Conservation (phyloP, 306 rosid species). For the Sophora flavescens region DNA sequence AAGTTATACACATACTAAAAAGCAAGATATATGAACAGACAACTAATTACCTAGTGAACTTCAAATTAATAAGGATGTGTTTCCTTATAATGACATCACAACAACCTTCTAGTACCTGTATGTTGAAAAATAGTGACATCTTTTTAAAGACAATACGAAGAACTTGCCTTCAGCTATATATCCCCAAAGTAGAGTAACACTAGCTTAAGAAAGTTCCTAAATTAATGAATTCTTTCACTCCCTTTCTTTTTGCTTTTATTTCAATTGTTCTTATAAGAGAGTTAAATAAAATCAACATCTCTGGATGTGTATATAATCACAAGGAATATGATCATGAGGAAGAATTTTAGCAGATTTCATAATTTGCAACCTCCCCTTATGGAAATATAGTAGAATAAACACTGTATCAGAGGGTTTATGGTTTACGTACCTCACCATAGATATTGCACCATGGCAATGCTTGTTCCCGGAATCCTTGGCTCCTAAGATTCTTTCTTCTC, state of each 20-base stretch:
- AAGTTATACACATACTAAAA: too few relatives aligned
- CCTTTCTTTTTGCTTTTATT: not conserved
- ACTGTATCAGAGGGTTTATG: too few relatives aligned
- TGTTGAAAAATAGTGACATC: not conserved
- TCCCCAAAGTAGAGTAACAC: constrained; percentile 22
- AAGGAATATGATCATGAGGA: not conserved
- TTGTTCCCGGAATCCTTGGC: too few relatives aligned
- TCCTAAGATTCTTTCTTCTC: too few relatives aligned
- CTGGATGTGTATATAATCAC: not conserved
- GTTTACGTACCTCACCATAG: too few relatives aligned
- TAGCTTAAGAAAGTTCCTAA: constrained; percentile 15
- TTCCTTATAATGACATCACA: constrained; percentile 28
- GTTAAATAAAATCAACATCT: not conserved
- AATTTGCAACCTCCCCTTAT: not conserved
- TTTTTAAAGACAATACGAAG: not conserved
- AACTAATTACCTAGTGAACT: not conserved
- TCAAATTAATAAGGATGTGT: not conserved
- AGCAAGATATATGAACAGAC: not conserved
- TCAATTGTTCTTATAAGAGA: not conserved
- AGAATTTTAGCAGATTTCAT: not conserved
- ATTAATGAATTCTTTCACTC: not conserved
- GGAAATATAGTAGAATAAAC: too few relatives aligned
- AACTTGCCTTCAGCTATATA: constrained; percentile 1
- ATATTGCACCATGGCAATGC: too few relatives aligned
- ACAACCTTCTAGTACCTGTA: not conserved